Evolutionary conservation across 2,329 filamentous ascomycete genomes (phyloP).

Genomic region (Niveomyces coronatus): DNA sequence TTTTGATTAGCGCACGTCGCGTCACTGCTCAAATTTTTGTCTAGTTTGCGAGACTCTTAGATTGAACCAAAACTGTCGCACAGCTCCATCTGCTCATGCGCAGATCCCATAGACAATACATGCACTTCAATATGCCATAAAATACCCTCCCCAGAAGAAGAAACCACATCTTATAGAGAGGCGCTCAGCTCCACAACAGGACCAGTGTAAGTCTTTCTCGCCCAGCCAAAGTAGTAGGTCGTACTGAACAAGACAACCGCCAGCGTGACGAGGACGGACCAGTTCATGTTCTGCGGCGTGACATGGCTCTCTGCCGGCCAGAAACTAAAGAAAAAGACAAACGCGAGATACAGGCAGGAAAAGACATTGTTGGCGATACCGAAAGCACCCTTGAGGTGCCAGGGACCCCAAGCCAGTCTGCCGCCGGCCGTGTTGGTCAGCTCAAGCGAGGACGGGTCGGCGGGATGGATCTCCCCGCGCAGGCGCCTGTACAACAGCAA

Average conservation of each 20-base stretch:
- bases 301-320: slow-evolving; percentile 31
- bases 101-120: too few relatives aligned
- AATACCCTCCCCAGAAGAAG: too few relatives aligned
- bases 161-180: too few relatives aligned
- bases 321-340: slow-evolving; percentile 48
- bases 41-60: too few relatives aligned
- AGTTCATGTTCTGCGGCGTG: slow-evolving; percentile 33
- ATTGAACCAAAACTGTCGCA: too few relatives aligned
- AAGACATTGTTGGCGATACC: slow-evolving; percentile 47
- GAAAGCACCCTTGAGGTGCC: slow-evolving; percentile 38
- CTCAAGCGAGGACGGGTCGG: slow-evolving; percentile 16
- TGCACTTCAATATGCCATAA: too few relatives aligned
- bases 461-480: slow-evolving; percentile 17
- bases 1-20: too few relatives aligned
- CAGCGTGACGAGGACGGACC: slow-evolving; percentile 33
- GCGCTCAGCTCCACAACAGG: too few relatives aligned
- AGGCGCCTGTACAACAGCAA: slow-evolving; percentile 21
- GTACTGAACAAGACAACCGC: slow-evolving; percentile 32
- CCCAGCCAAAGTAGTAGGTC: slow-evolving; percentile 34
- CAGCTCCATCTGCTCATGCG: too few relatives aligned
- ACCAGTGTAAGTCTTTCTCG: slow-evolving; percentile 33
- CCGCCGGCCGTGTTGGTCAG: slow-evolving; percentile 18
- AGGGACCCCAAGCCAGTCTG: slow-evolving; percentile 40
- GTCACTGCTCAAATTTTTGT: too few relatives aligned
- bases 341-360: slow-evolving; percentile 40